phyloP scores from a whole-genome alignment of 116 monocot genomes.

The Dioscorea cayenensis region DNA sequence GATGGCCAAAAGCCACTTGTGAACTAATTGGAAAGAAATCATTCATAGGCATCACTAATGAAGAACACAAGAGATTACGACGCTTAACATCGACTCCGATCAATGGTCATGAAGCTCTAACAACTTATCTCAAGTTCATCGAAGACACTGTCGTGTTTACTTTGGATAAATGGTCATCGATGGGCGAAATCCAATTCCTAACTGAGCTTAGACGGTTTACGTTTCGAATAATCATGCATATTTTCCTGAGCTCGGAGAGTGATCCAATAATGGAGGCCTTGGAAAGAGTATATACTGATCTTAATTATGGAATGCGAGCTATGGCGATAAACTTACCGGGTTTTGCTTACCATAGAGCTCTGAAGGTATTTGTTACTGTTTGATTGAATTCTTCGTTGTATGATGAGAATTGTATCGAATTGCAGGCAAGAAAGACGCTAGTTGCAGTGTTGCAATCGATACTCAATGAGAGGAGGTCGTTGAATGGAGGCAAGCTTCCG shows the following conservation, averaged over 20 bases:
- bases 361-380: slow-evolving; percentile 35
- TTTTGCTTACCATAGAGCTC: slow-evolving; percentile 74
- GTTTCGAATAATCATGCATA: slow-evolving; percentile 87
- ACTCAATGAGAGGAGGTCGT: slow-evolving; percentile 51
- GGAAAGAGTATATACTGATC: slow-evolving; percentile 73
- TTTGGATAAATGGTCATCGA: slow-evolving; percentile 57
- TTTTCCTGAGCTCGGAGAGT: slow-evolving; percentile 62
- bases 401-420: slow-evolving; percentile 1
- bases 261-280: slow-evolving; percentile 34
- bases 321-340: slow-evolving; percentile 98
- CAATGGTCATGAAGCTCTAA: slow-evolving; percentile 77
- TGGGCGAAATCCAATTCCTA: slow-evolving; percentile 73
- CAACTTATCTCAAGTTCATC: slow-evolving; percentile 77
- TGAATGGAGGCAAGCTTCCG: slow-evolving; percentile 5
- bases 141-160: slow-evolving; percentile 43
- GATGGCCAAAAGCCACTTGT: slow-evolving; percentile 78
- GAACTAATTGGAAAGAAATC: slow-evolving; percentile 81
- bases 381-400: neutral
- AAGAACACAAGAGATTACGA: slow-evolving; percentile 72
- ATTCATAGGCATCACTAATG: slow-evolving; percentile 59
- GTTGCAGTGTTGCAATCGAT: slow-evolving; percentile 55
- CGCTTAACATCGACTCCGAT: slow-evolving; percentile 68
- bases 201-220: slow-evolving; percentile 84
- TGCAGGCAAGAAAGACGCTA: slow-evolving; percentile 68
- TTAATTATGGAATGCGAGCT: slow-evolving; percentile 90